A percentile compares a stretch with the other conserved stretches of the same genome.
These are phyloP conservation scores for Kandelia obovata DNA, from an alignment of 345 rosid species.

Conservation along the genomic window DNA sequence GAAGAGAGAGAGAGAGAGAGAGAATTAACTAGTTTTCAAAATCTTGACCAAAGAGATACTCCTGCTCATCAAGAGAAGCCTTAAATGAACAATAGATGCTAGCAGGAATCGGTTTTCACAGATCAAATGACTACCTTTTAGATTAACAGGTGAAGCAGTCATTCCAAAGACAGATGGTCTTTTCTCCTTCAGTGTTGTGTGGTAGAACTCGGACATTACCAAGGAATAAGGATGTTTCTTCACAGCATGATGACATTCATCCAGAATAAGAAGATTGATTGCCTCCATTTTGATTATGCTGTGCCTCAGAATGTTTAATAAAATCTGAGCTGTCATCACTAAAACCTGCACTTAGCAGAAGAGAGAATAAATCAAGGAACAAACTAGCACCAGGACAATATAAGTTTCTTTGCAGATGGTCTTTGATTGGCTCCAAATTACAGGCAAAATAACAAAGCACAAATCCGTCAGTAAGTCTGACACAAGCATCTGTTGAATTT, in stretches of 20 bases:
- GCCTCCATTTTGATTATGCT: slow-evolving; percentile 91
- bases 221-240: slow-evolving; percentile 98
- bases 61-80: not conserved
- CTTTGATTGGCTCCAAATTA: not conserved
- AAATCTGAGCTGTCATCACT: slow-evolving; percentile 97
- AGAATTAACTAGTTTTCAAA: not conserved
- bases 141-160: slow-evolving; percentile 99
- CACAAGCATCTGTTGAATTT: not conserved
- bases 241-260: slow-evolving; percentile 99
- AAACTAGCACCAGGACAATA: slow-evolving; percentile 7
- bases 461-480: not conserved
- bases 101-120: slow-evolving; percentile 4
- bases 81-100: slow-evolving; percentile 3
- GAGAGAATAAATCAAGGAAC: slow-evolving; percentile 11
- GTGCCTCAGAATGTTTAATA: slow-evolving; percentile 91
- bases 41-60: not conserved
- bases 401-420: not conserved
- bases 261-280: slow-evolving; percentile 84
- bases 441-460: not conserved
- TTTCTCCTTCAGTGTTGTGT: slow-evolving; percentile 79
- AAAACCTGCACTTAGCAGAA: slow-evolving; percentile 50
- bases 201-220: slow-evolving; percentile 99
- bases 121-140: slow-evolving; percentile 59
- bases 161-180: slow-evolving; percentile 95
- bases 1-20: not conserved